These are phyloP conservation scores for Coniochaeta pulveracea DNA, from an alignment of 2,329 filamentous ascomycete genomes.

Conservation along the genomic window DNA sequence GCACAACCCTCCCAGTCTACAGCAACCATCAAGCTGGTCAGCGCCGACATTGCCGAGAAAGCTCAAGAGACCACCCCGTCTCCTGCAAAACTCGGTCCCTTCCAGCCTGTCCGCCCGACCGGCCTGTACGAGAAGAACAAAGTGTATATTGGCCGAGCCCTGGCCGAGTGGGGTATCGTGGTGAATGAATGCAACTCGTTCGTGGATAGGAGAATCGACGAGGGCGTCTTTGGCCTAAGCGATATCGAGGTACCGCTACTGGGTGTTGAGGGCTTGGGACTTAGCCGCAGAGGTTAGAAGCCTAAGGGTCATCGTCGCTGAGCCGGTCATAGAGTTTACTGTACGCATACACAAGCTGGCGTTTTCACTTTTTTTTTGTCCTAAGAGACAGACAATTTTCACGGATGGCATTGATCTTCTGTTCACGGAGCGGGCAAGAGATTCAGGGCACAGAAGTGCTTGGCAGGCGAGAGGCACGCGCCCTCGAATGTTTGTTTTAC, in stretches of 20 bases:
- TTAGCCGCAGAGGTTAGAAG: slow-evolving; percentile 16
- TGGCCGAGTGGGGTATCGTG: slow-evolving; percentile 69
- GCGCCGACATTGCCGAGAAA: too few relatives aligned
- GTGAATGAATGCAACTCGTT: slow-evolving; percentile 74
- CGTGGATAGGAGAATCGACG: slow-evolving; percentile 61
- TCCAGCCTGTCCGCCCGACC: slow-evolving; percentile 32
- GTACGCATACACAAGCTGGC: too few relatives aligned
- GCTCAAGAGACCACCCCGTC: too few relatives aligned
- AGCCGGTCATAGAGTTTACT: background rate
- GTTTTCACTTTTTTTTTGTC: too few relatives aligned
- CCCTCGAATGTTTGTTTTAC: too few relatives aligned
- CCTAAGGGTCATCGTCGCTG: background rate
- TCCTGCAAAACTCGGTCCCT: slow-evolving; percentile 22
- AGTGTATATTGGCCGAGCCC: slow-evolving; percentile 58
- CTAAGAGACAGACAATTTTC: too few relatives aligned
- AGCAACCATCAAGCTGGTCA: slow-evolving; percentile 4
- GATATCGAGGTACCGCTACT: slow-evolving; percentile 60
- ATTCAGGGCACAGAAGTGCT: background rate
- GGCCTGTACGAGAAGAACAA: slow-evolving; percentile 33
- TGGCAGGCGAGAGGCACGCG: background rate
- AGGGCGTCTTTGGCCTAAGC: slow-evolving; percentile 55
- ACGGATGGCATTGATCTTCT: background rate
- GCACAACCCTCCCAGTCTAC: background rate
- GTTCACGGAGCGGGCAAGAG: background rate
- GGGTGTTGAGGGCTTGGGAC: slow-evolving; percentile 47